Conservation (phyloP, 164 flowering plant species). For the Magnolia kwangsiensis region DNA sequence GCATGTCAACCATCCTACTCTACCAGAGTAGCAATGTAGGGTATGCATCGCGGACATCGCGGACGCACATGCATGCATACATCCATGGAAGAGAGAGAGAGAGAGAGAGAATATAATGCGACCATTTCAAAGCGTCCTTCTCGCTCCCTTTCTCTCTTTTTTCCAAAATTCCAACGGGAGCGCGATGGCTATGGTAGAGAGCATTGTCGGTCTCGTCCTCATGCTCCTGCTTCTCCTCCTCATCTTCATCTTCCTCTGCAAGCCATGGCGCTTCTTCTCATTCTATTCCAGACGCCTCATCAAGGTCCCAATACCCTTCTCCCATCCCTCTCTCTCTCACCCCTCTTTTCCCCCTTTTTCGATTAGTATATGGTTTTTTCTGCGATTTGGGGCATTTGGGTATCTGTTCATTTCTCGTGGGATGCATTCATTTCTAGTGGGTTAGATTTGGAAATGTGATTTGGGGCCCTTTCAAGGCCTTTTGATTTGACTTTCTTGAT, state of each 20-base stretch:
- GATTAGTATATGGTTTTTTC: background rate
- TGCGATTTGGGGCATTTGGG: background rate
- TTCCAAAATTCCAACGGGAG: constrained; percentile 1
- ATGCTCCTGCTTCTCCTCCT: constrained; percentile 58
- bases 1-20: too few relatives aligned
- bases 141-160: constrained; percentile 33
- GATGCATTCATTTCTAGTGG: background rate
- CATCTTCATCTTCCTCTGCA: constrained; percentile 56
- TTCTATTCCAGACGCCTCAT: constrained; percentile 28
- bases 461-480: background rate
- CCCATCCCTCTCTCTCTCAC: background rate
- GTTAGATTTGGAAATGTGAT: background rate
- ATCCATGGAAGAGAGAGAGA: background rate
- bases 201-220: constrained; percentile 45
- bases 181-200: constrained; percentile 42
- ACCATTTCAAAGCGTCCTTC: constrained; percentile 67
- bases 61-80: too few relatives aligned
- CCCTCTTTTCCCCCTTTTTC: background rate
- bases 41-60: too few relatives aligned
- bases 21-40: too few relatives aligned
- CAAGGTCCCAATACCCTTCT: constrained; percentile 35
- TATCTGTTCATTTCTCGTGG: background rate
- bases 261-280: constrained; percentile 77
- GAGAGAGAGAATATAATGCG: constrained; percentile 26
- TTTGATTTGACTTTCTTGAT: background rate